phyloP scores from a whole-genome alignment of 1,139 yeast genomes.

The Pichia sp. region DNA sequence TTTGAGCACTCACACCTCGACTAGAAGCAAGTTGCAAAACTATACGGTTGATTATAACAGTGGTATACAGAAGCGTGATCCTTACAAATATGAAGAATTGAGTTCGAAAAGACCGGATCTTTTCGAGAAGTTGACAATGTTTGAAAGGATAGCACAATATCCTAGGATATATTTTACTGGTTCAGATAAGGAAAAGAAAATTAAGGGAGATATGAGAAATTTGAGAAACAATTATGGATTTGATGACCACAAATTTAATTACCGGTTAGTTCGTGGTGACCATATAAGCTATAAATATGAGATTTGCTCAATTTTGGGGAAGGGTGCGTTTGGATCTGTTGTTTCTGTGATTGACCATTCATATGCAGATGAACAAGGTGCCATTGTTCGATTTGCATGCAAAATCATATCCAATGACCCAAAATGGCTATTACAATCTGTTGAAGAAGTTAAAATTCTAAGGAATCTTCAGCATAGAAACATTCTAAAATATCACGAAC shows the following conservation, averaged over 20 bases:
- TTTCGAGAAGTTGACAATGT: slow-evolving; percentile 32
- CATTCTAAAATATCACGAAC: slow-evolving; percentile 53
- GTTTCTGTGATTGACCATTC: slow-evolving; percentile 66
- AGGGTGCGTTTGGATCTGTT: slow-evolving; percentile 83
- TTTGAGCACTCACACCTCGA: too few species aligned
- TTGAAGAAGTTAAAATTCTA: slow-evolving; percentile 55
- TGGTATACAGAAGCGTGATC: too few species aligned
- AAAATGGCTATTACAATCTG: slow-evolving; percentile 74
- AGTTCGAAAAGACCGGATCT: slow-evolving; percentile 16
- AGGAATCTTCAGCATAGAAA: slow-evolving; percentile 24
- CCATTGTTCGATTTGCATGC: slow-evolving; percentile 47
- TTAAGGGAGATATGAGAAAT: slow-evolving; percentile 38
- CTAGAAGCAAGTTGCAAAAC: too few species aligned
- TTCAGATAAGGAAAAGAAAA: slow-evolving; percentile 13
- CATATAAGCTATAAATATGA: slow-evolving; percentile 75
- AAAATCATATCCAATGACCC: slow-evolving; percentile 72
- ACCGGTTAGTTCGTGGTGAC: slow-evolving; percentile 50
- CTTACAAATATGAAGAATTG: slow-evolving; percentile 12
- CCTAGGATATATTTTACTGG: slow-evolving; percentile 37
- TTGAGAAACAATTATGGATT: slow-evolving; percentile 55
- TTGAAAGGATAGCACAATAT: slow-evolving; percentile 41
- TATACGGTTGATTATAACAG: too few species aligned
- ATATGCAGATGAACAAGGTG: slow-evolving; percentile 23
- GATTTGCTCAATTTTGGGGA: slow-evolving; percentile 54
- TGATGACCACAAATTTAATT: slow-evolving; percentile 65